These are phyloP conservation scores for Vararia minispora DNA, from an alignment of 768 basidiomycete genomes.

Conservation along the genomic window DNA sequence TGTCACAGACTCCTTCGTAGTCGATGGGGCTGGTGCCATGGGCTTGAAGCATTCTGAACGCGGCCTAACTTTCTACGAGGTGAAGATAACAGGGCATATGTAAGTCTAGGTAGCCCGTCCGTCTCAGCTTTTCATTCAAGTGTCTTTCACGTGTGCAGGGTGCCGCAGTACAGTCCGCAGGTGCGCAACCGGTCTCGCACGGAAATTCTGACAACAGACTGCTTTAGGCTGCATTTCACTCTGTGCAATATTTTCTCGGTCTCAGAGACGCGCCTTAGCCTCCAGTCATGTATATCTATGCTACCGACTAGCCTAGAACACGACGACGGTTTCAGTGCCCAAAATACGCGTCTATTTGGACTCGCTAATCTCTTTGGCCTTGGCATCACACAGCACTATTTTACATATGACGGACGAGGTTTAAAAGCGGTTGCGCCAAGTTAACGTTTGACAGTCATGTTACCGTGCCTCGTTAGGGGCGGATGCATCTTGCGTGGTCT, in stretches of 20 bases:
- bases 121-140: background rate
- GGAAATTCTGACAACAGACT: no score
- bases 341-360: no score
- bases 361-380: no score
- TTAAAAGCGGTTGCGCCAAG: no score
- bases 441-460: no score
- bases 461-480: no score
- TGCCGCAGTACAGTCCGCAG: slow-evolving; percentile 11
- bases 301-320: no score
- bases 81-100: slow-evolving; percentile 13
- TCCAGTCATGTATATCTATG: no score
- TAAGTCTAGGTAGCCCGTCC: slow-evolving; percentile 1
- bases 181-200: background rate
- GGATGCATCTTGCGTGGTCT: no score
- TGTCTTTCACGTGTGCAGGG: slow-evolving; percentile 2
- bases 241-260: slow-evolving; percentile 10
- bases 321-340: no score
- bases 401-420: no score
- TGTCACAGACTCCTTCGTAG: slow-evolving; percentile 6
- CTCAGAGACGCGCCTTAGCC: slow-evolving; percentile 2
- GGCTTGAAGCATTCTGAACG: slow-evolving; percentile 13
- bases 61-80: slow-evolving; percentile 10
- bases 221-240: slow-evolving; percentile 7
- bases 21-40: slow-evolving; percentile 9
- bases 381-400: no score